Evolutionary conservation across 1,284 basidiomycete species (phyloP).

Genomic region (Irpex sp.): DNA sequence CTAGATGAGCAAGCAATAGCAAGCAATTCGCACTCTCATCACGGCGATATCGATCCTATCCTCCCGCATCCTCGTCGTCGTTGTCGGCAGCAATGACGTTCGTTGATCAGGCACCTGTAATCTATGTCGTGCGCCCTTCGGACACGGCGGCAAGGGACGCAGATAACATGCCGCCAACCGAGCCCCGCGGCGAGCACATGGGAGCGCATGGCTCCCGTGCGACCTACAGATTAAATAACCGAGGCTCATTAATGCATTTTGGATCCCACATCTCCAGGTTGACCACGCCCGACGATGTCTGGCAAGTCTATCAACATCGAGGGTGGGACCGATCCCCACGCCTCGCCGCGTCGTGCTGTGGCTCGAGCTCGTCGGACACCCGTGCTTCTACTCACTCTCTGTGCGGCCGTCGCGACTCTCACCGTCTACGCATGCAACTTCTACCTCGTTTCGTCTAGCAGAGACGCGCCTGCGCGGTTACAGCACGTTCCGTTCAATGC

Average conservation of each 20-base stretch:
- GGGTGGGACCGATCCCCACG: background rate
- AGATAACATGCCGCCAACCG: too few species aligned
- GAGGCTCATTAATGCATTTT: background rate
- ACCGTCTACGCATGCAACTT: slow-evolving; percentile 19
- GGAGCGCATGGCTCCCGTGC: background rate
- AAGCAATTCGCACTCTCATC: background rate
- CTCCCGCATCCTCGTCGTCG: too few species aligned
- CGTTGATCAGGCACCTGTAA: too few species aligned
- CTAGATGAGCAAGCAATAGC: background rate
- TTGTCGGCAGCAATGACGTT: too few species aligned
- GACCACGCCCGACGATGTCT: slow-evolving; percentile 1
- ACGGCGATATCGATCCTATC: background rate
- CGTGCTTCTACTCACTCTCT: slow-evolving; percentile 14
- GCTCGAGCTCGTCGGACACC: background rate
- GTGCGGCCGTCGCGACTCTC: slow-evolving; percentile 17
- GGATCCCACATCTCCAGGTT: background rate
- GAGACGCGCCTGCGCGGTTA: slow-evolving; percentile 3
- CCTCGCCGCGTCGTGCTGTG: background rate
- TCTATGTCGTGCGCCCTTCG: too few species aligned
- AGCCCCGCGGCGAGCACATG: background rate
- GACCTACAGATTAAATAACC: background rate
- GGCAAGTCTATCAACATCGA: background rate
- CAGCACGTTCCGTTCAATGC: slow-evolving; percentile 41
- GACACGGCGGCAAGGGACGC: too few species aligned
- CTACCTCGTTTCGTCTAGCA: slow-evolving; percentile 8